These are phyloP conservation scores for Wickerhamia fluorescens DNA, from an alignment of 805 yeast species.

Conservation along the genomic window DNA sequence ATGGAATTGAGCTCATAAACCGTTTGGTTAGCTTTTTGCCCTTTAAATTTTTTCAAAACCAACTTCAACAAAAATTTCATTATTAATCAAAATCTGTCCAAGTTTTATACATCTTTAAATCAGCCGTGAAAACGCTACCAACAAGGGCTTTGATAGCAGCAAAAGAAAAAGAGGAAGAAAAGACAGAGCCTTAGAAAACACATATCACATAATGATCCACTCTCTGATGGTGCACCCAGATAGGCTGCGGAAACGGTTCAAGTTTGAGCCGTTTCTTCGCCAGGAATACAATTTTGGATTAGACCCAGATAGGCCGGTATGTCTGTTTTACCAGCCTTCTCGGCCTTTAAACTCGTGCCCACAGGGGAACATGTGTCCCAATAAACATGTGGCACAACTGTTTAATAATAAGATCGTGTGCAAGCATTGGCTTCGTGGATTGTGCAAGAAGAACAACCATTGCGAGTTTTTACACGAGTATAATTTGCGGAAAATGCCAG, in stretches of 20 bases:
- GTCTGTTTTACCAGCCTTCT: slow-evolving; percentile 56
- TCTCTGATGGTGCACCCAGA: slow-evolving; percentile 36
- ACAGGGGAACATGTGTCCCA: slow-evolving; percentile 75
- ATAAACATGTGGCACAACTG: slow-evolving; percentile 66
- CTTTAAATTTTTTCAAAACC: too few species aligned
- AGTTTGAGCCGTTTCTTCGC: slow-evolving; percentile 78
- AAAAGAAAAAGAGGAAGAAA: too few species aligned
- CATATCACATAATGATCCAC: too few species aligned
- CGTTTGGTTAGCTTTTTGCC: too few species aligned
- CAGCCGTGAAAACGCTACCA: too few species aligned
- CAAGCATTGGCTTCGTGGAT: slow-evolving; percentile 96
- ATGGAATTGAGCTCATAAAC: too few species aligned
- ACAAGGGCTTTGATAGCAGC: too few species aligned
- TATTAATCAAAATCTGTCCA: too few species aligned
- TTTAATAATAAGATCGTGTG: slow-evolving; percentile 67
- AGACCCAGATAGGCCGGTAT: slow-evolving; percentile 85
- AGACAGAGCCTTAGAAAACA: too few species aligned
- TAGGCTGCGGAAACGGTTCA: slow-evolving; percentile 33
- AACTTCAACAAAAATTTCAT: too few species aligned
- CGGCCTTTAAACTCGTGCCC: slow-evolving; percentile 68
- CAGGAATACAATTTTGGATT: slow-evolving; percentile 75
- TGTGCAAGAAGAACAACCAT: slow-evolving; percentile 92
- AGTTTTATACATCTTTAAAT: too few species aligned
- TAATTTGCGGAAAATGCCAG: slow-evolving; percentile 92
- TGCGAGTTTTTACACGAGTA: slow-evolving; percentile 97